Evolutionary conservation across 2,329 filamentous ascomycete species (phyloP), one percentile per base, ranked within the genome.

Genomic region (Colletotrichum plurivorum): DNA sequence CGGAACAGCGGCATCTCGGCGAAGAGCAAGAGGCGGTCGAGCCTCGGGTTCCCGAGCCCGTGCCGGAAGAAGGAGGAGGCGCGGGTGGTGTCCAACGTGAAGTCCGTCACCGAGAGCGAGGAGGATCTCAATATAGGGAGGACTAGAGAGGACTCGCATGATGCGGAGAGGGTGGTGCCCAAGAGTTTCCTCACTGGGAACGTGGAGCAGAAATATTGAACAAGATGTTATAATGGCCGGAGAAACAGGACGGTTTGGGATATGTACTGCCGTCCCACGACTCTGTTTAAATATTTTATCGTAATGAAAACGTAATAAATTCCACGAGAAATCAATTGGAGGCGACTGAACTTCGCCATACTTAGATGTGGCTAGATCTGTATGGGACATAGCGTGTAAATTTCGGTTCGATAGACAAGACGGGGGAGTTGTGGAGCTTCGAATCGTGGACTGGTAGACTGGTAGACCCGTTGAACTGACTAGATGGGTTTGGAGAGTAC

Each of bases 51-150:
- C 25, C n/a, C 39, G 3, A 6, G 6, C 3, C 25, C 22, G 25
- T 53, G 31, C 31, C 8, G 31, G 8, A 49, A 49, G 8, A 66
- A 66, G 43, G 49, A 59, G 7, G 41, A 66, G 2, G n/a, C 41
- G 13, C 22, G 25, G 8, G 13, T 39, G 1, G 12, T 59, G 22
- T 12, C 15, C 0, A 53, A 66, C 4, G 20, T 55, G 2, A 64
- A 63, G 12, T 59, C 43, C 2, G 52, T 56, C 2, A 57, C 53
- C 15, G 66, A 71, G 36, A 69, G 61, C 22, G 61, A 69, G n/a
- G 69, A 69, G 36, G 48, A 69, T 2, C n/a, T 71, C 43, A 46
- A 25, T 13, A 48, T 36, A n/a, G 60, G 39, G 2, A 52, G 53
- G 41, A 41, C 62, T 0, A 52, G 66, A 18, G 22, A 57, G 7